phyloP scores from a whole-genome alignment of 2,329 filamentous ascomycete genomes.

The Cercospora sp. region DNA sequence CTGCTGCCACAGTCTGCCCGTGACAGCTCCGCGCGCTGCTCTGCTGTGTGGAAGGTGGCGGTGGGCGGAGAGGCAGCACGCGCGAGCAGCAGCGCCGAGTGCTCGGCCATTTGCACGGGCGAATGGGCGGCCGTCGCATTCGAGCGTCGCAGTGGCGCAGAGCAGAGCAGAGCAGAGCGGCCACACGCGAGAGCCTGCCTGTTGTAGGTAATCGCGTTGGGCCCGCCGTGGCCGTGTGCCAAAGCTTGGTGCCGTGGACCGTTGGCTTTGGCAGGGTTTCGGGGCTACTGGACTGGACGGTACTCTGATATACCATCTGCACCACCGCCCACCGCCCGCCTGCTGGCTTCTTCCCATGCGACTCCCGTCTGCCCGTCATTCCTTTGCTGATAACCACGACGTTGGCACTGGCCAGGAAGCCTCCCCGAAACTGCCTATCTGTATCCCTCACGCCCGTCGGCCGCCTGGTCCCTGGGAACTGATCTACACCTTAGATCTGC shows the following conservation, averaged over 20 bases:
- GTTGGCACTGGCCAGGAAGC: neutral
- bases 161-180: neutral
- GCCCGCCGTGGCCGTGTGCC: conserved; percentile 2
- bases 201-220: conserved; percentile 1
- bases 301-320: conserved; percentile 5
- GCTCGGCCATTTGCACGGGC: neutral
- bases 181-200: conserved; percentile 11
- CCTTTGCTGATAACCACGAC: conserved; percentile 8
- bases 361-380: neutral
- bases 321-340: neutral
- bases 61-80: neutral
- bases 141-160: neutral
- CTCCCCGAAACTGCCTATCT: neutral
- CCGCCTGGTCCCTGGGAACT: conserved; percentile 6
- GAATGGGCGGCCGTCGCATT: neutral
- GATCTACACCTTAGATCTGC: conserved; percentile 20
- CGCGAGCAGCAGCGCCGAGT: neutral
- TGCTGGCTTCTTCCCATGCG: neutral
- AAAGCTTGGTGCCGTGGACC: conserved; percentile 11
- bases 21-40: neutral
- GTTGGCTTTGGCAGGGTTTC: conserved; percentile 6
- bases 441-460: conserved; percentile 7
- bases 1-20: neutral
- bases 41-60: neutral
- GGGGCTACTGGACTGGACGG: neutral